These are phyloP conservation scores for Ensete glaucum DNA, from an alignment of 176 grass and related monocot species.

Conservation along the genomic window DNA sequence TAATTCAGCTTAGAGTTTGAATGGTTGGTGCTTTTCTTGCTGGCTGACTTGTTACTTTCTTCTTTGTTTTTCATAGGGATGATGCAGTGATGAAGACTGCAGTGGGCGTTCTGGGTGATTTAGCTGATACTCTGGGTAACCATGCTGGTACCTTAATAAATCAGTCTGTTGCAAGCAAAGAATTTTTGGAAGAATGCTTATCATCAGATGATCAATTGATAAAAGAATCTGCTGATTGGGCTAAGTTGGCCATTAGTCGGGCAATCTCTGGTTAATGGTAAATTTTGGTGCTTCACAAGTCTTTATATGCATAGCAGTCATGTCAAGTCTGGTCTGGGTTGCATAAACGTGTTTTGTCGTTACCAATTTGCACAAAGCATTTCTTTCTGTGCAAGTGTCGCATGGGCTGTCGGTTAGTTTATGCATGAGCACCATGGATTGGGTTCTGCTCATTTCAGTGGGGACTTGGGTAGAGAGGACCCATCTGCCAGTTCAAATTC, in stretches of 20 bases:
- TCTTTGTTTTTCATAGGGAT: neutral
- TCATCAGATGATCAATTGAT: conserved; percentile 18
- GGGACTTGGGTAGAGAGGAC: neutral
- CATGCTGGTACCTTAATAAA: conserved; percentile 16
- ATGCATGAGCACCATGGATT: conserved; percentile 3
- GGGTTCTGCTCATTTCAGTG: neutral
- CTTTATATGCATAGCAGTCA: conserved; percentile 18
- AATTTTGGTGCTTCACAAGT: conserved; percentile 6
- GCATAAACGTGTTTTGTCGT: conserved; percentile 12
- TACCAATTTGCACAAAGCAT: conserved; percentile 12
- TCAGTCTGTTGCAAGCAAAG: conserved; percentile 18
- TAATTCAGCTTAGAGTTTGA: neutral
- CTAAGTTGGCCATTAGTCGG: conserved; percentile 14
- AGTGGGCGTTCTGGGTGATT: conserved; percentile 9
- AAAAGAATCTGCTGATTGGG: conserved; percentile 18
- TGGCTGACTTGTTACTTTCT: neutral
- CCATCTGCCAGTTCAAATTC: neutral
- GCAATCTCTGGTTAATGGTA: neutral
- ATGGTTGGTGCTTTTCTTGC: neutral
- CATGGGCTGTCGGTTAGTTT: conserved; percentile 4
- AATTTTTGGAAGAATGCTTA: conserved; percentile 18
- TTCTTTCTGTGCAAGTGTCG: conserved; percentile 4
- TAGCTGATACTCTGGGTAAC: conserved; percentile 13
- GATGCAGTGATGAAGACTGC: conserved; percentile 19
- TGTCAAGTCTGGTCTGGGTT: conserved; percentile 20